These are phyloP conservation scores for Colletotrichum higginsianum DNA, from an alignment of 2,329 filamentous ascomycete genomes.

Conservation along the genomic window DNA sequence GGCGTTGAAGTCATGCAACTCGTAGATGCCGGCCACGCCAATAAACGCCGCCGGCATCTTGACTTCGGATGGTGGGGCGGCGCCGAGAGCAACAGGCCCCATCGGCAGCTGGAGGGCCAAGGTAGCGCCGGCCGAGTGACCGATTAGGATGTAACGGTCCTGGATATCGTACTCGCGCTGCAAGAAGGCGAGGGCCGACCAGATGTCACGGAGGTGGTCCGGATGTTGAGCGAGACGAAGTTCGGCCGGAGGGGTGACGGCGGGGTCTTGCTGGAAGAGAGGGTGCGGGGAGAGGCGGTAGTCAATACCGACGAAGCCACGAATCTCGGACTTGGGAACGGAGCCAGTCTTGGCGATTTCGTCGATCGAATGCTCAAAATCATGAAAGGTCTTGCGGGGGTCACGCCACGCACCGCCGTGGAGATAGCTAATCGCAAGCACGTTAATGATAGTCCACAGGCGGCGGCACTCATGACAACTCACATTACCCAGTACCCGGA, in stretches of 20 bases:
- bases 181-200: slow-evolving; percentile 65
- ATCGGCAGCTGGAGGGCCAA: slow-evolving; percentile 74
- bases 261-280: slow-evolving; percentile 55
- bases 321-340: slow-evolving; percentile 57
- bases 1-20: slow-evolving; percentile 68
- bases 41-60: slow-evolving; percentile 68
- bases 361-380: slow-evolving; percentile 62
- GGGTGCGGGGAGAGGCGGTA: slow-evolving; percentile 73
- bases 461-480: slow-evolving; percentile 29
- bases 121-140: slow-evolving; percentile 76
- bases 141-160: slow-evolving; percentile 69
- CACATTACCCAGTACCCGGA: slow-evolving; percentile 56
- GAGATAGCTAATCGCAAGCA: slow-evolving; percentile 59
- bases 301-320: slow-evolving; percentile 75
- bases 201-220: slow-evolving; percentile 71
- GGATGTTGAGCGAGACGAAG: slow-evolving; percentile 68
- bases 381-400: slow-evolving; percentile 62
- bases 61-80: slow-evolving; percentile 46
- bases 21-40: slow-evolving; percentile 77
- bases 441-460: not conserved
- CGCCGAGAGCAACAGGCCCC: slow-evolving; percentile 52
- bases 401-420: slow-evolving; percentile 77
- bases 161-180: slow-evolving; percentile 61
- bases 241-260: slow-evolving; percentile 43
- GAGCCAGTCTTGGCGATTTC: slow-evolving; percentile 54